phyloP scores from a whole-genome alignment of 176 grass and related monocot species.

The Oryza brachyantha region DNA sequence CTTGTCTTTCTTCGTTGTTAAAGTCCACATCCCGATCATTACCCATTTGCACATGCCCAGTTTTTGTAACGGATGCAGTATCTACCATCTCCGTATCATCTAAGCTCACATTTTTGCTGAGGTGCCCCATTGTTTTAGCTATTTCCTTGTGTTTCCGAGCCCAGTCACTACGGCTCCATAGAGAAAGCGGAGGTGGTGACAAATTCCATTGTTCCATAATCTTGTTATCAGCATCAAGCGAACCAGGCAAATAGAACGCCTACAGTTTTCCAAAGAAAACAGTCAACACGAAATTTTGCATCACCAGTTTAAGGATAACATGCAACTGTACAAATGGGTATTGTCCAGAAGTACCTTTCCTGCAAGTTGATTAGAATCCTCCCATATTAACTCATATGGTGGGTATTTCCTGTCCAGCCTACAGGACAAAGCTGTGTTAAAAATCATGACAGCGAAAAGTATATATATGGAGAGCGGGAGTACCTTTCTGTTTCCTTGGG shows the following conservation, averaged over 20 bases:
- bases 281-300: neutral
- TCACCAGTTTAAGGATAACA: slow-evolving; percentile 1
- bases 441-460: neutral
- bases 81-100: slow-evolving; percentile 9
- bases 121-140: slow-evolving; percentile 56
- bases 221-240: slow-evolving; percentile 65
- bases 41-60: slow-evolving; percentile 16
- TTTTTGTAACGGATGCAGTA: too few species aligned
- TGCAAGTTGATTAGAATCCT: slow-evolving; percentile 57
- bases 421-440: slow-evolving; percentile 13
- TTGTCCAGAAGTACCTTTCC: slow-evolving; percentile 65
- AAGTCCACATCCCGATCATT: neutral
- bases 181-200: slow-evolving; percentile 73
- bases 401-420: slow-evolving; percentile 68
- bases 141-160: slow-evolving; percentile 60
- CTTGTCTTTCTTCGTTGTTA: slow-evolving; percentile 20
- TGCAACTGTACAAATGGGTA: neutral
- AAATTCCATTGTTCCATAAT: slow-evolving; percentile 85
- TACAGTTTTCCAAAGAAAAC: slow-evolving; percentile 35
- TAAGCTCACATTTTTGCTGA: slow-evolving; percentile 7
- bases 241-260: slow-evolving; percentile 96
- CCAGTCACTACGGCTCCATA: slow-evolving; percentile 91
- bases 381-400: slow-evolving; percentile 81
- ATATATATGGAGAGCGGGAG: neutral
- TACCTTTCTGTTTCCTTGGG: slow-evolving; percentile 88